These are phyloP conservation scores for Wickerhamiella siamensis DNA, from an alignment of 805 yeast species.

Conservation along the genomic window DNA sequence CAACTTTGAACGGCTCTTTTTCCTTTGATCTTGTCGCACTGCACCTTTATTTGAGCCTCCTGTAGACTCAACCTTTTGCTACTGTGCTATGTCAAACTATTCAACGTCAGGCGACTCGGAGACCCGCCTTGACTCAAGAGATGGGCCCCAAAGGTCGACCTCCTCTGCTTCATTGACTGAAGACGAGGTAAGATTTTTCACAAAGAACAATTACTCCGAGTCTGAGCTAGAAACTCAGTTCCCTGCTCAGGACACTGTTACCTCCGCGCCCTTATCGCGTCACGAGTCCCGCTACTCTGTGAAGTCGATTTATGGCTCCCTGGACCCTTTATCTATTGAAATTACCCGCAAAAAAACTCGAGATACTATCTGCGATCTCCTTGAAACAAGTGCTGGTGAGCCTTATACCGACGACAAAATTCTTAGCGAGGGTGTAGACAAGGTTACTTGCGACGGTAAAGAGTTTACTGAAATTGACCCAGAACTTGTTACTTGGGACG, in stretches of 20 bases:
- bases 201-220: not conserved
- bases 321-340: conserved; percentile 26
- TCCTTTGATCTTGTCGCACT: too few relatives aligned
- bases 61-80: too few relatives aligned
- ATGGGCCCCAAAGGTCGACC: too few relatives aligned
- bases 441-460: conserved; percentile 30
- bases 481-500: conserved; percentile 55
- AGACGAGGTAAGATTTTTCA: not conserved
- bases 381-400: conserved; percentile 9
- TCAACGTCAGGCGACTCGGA: too few relatives aligned
- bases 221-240: not conserved
- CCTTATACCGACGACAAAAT: conserved; percentile 12
- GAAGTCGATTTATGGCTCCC: conserved; percentile 30
- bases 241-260: not conserved
- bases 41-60: too few relatives aligned
- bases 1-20: too few relatives aligned
- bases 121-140: too few relatives aligned
- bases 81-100: too few relatives aligned
- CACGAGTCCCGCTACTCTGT: conserved; percentile 9
- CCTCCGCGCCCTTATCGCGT: not conserved
- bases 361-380: conserved; percentile 27
- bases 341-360: conserved; percentile 33
- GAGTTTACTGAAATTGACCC: conserved; percentile 46
- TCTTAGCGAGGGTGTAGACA: conserved; percentile 18
- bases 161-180: not conserved